Conservation (phyloP, 1,139 yeast species). For the Hemisphaericaspora lyxosophila region DNA sequence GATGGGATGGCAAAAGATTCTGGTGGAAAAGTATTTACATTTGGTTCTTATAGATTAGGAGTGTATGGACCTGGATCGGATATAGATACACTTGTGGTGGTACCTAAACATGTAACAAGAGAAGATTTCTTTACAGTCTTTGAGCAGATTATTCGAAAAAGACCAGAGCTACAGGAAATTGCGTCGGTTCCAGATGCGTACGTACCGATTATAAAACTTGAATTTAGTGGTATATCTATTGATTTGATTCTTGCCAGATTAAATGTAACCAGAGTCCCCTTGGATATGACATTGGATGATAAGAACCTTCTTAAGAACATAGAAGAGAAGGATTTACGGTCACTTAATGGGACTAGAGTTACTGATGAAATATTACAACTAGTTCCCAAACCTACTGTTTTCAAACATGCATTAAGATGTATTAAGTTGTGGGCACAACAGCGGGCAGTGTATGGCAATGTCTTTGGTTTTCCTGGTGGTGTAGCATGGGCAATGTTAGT, state of each 20-base stretch:
- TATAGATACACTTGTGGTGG: constrained; percentile 93
- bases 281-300: constrained; percentile 71
- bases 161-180: constrained; percentile 85
- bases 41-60: constrained; percentile 91
- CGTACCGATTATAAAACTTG: constrained; percentile 90
- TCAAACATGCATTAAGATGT: constrained; percentile 88
- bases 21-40: constrained; percentile 94
- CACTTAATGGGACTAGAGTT: constrained; percentile 94
- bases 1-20: constrained; percentile 98
- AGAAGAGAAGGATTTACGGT: constrained; percentile 86
- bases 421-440: constrained; percentile 96
- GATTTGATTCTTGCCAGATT: constrained; percentile 84
- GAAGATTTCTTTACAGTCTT: constrained; percentile 86
- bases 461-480: constrained; percentile 98
- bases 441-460: constrained; percentile 89
- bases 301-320: constrained; percentile 80
- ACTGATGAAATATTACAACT: constrained; percentile 87
- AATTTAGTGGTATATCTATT: constrained; percentile 83
- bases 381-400: constrained; percentile 91
- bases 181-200: constrained; percentile 94
- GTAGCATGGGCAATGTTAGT: constrained; percentile 99
- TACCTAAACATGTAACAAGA: constrained; percentile 91
- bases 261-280: constrained; percentile 80
- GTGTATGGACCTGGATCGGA: constrained; percentile 98
- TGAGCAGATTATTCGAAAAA: constrained; percentile 58